Percentiles rank a stretch among this genome's conserved stretches.
phyloP scores from a whole-genome alignment of 371 early-diverging fungal genomes.

The Rhizopus sp. region DNA sequence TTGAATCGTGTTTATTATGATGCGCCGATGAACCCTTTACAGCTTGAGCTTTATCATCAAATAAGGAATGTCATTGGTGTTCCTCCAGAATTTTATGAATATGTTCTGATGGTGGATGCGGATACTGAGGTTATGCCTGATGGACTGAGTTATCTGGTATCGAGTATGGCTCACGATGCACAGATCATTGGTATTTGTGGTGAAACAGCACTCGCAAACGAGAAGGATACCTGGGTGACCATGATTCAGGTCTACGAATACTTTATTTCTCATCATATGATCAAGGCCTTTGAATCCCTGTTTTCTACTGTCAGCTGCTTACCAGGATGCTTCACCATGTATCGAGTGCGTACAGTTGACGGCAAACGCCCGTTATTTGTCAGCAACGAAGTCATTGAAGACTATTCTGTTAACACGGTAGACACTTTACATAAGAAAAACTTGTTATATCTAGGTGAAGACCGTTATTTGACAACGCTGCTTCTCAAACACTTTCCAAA shows the following conservation, averaged over 20 bases:
- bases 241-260: conserved; percentile 67
- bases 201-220: conserved; percentile 77
- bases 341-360: conserved; percentile 78
- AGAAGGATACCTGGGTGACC: conserved; percentile 62
- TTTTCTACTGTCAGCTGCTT: conserved; percentile 84
- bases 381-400: conserved; percentile 80
- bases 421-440: conserved; percentile 97
- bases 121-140: conserved; percentile 67
- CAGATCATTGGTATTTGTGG: conserved; percentile 82
- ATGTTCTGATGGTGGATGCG: conserved; percentile 60
- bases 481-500: conserved; percentile 97
- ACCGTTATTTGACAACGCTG: conserved; percentile 73
- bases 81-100: conserved; percentile 66
- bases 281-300: conserved; percentile 78
- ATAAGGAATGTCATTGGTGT: conserved; percentile 83
- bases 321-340: conserved; percentile 89
- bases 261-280: conserved; percentile 79
- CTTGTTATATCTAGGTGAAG: conserved; percentile 64
- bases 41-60: conserved; percentile 85
- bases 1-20: conserved; percentile 67
- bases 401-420: conserved; percentile 91
- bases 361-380: conserved; percentile 88
- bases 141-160: conserved; percentile 59
- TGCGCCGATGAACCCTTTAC: conserved; percentile 76
- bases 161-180: conserved; percentile 72